Evolutionary conservation across 768 basidiomycete species (phyloP).

Genomic region (Pleurotus tuber-regium): DNA sequence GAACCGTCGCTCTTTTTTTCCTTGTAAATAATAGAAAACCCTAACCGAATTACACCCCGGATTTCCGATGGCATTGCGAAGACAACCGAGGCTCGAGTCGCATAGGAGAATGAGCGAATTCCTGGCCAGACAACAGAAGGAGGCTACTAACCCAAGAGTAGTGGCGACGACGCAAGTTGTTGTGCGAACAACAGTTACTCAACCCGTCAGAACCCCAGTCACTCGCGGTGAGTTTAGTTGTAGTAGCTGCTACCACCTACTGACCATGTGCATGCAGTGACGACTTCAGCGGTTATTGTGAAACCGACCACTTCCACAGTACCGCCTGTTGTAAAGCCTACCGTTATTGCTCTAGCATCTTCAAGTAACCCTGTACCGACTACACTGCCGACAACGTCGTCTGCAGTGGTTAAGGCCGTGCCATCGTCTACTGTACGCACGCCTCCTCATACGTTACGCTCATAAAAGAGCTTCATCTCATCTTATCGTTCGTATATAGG

Average conservation of each 20-base stretch:
- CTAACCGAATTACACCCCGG: not conserved
- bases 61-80: not conserved
- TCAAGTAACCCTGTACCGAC: too few relatives aligned
- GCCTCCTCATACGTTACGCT: not conserved
- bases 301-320: not conserved
- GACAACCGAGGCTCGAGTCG: not conserved
- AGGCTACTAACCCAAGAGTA: not conserved
- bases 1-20: not conserved
- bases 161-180: not conserved
- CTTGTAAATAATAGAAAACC: not conserved
- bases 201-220: not conserved
- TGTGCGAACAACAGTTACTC: not conserved
- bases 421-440: not conserved
- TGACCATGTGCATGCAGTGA: too few relatives aligned
- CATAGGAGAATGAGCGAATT: not conserved
- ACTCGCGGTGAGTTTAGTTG: too few relatives aligned
- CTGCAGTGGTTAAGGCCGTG: not conserved
- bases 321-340: too few relatives aligned
- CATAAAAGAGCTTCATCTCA: not conserved
- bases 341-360: too few relatives aligned
- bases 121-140: conserved; percentile 1
- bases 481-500: not conserved
- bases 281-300: not conserved
- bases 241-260: too few relatives aligned
- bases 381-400: not conserved